Evolutionary conservation across 2,329 filamentous ascomycete genomes (phyloP).

Genomic region (Fusarium goolgardi): DNA sequence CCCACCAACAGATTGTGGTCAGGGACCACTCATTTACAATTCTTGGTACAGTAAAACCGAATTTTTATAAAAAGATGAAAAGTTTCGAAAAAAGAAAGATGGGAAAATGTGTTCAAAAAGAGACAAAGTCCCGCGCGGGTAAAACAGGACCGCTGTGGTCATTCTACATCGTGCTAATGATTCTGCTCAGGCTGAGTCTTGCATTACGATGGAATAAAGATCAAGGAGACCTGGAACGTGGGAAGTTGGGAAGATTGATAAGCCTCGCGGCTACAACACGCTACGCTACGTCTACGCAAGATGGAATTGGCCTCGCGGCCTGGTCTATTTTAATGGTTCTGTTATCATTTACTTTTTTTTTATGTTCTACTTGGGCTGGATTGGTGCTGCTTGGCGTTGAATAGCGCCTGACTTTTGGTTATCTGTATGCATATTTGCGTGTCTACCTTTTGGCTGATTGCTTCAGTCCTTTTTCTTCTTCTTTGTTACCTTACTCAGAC

Average conservation of each 20-base stretch:
- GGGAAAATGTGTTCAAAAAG: slow-evolving; percentile 24
- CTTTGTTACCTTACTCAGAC: slow-evolving; percentile 19
- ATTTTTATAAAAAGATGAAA: slow-evolving; percentile 19
- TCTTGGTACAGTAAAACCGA: slow-evolving; percentile 21
- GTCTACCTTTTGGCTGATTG: slow-evolving; percentile 9
- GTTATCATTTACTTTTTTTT: slow-evolving; percentile 16
- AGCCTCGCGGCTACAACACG: slow-evolving; percentile 46
- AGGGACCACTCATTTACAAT: slow-evolving; percentile 15
- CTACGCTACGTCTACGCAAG: slow-evolving; percentile 43
- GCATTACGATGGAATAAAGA: slow-evolving; percentile 32
- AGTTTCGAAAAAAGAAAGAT: slow-evolving; percentile 34
- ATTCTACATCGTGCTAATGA: slow-evolving; percentile 20
- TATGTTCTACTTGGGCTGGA: slow-evolving; percentile 13
- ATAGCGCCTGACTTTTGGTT: slow-evolving; percentile 22
- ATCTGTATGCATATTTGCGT: slow-evolving; percentile 10
- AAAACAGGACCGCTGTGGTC: slow-evolving; percentile 47
- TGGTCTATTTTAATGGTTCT: slow-evolving; percentile 44
- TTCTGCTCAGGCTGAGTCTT: slow-evolving; percentile 25
- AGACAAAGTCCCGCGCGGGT: slow-evolving; percentile 46
- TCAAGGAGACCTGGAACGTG: slow-evolving; percentile 38
- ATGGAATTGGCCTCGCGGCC: slow-evolving; percentile 49
- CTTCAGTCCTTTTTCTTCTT: background rate
- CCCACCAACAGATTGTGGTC: slow-evolving; percentile 9
- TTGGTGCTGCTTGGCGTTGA: slow-evolving; percentile 43
- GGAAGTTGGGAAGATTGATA: slow-evolving; percentile 46